Evolutionary conservation across 2,329 filamentous ascomycete genomes (phyloP), one percentile per base, ranked within the genome.

Genomic region (Xylaria digitata): DNA sequence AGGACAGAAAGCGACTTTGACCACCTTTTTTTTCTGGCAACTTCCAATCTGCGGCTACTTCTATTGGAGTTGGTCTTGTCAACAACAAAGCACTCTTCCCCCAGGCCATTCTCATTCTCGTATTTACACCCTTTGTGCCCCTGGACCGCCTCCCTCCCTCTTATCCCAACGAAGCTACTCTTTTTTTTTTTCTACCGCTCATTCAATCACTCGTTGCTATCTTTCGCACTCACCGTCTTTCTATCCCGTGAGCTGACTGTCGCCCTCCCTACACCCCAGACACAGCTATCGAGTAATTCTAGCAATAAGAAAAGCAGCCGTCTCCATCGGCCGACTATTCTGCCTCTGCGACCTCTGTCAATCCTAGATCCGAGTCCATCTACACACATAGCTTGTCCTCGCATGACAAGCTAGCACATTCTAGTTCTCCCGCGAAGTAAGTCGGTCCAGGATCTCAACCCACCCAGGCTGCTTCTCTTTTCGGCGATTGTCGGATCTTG

Each of bases 161-260:
- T 72, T 66, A 72, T 75, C 61, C 72, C 70, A 74, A 73, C 74
- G 56, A 72, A 74, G 72, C 72, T 75, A 69, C 72, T 72, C 66
- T 56, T 72, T 71, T 65, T 72, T 72, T 65, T 73, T 71, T 62
- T 59, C 63, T 68, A 57, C 65, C 60, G 61, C 60, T 70, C 65
- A 57, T 66, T 72, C 65, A 63, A 68, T 64, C 65, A 60, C 61
- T 69, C 56, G 50, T 70, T 65, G 48, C 61, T 43, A n/a, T 66
- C 57, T 55, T 58, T 34, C 61, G 64, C 67, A 64, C 65, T 70
- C 65, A 65, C 59, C 68, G 65, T 68, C 60, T 72, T 69, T 66
- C 66, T 30, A 45, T 54, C 40, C 45, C 53, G 66, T 77, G 75
- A 72, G 73, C 75, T 77, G 71, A 74, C 75, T 65, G 73, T 65